Conservation (phyloP, 495 filamentous ascomycete species). For the Talaromyces liani region DNA sequence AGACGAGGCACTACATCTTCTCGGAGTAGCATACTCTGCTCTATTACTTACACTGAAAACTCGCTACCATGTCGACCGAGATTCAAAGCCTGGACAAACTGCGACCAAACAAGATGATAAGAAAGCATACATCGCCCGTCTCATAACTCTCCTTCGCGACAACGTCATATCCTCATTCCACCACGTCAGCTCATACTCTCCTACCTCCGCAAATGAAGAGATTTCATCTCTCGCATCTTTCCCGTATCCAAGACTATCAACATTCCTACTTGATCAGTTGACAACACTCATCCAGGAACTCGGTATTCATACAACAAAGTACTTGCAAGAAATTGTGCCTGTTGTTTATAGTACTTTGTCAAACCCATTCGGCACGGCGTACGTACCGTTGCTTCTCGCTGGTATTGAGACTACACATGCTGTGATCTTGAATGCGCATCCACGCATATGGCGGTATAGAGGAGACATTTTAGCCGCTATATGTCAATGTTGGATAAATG, state of each 20-base stretch:
- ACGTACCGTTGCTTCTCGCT: slow-evolving; percentile 45
- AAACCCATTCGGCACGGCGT: slow-evolving; percentile 60
- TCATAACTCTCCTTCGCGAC: slow-evolving; percentile 29
- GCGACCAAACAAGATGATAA: neutral
- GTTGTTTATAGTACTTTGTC: slow-evolving; percentile 56
- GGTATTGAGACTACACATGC: slow-evolving; percentile 47
- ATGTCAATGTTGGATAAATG: slow-evolving; percentile 58
- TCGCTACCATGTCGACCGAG: slow-evolving; percentile 14
- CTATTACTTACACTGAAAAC: slow-evolving; percentile 52
- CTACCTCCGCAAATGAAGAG: slow-evolving; percentile 23
- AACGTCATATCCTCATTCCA: slow-evolving; percentile 41
- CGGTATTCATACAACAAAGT: slow-evolving; percentile 62
- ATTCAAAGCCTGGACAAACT: neutral
- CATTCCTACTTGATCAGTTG: slow-evolving; percentile 53
- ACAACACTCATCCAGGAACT: slow-evolving; percentile 47
- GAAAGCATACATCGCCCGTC: slow-evolving; percentile 13
- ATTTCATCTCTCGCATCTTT: slow-evolving; percentile 45
- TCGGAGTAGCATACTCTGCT: slow-evolving; percentile 58
- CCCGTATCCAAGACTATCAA: slow-evolving; percentile 33
- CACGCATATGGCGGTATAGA: slow-evolving; percentile 55
- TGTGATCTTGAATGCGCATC: slow-evolving; percentile 65
- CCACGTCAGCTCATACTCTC: slow-evolving; percentile 38
- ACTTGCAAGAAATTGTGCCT: slow-evolving; percentile 67
- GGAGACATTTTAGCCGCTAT: slow-evolving; percentile 63
- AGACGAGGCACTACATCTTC: slow-evolving; percentile 56